phyloP scores from a whole-genome alignment of 2,329 filamentous ascomycete genomes.

The Aurifilum marmelostoma region DNA sequence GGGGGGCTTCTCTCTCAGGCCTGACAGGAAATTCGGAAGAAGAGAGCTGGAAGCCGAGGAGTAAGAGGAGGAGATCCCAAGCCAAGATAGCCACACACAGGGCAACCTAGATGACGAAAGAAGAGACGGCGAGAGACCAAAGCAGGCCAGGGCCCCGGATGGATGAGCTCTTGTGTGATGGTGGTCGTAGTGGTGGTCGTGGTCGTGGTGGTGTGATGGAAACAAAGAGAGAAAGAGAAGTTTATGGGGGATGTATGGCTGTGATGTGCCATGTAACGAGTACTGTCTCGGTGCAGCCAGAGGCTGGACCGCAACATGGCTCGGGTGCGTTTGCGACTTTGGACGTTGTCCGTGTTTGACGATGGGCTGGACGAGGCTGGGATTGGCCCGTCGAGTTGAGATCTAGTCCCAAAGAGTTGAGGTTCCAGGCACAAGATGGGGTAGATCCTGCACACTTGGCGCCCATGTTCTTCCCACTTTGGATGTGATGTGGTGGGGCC shows the following conservation, averaged over 20 bases:
- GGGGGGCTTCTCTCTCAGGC: conserved; percentile 4
- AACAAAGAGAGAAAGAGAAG: background rate
- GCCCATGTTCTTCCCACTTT: conserved; percentile 26
- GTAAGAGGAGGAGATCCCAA: background rate
- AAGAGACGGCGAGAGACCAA: conserved; percentile 7
- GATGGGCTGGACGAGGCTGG: conserved; percentile 7
- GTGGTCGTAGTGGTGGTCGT: background rate
- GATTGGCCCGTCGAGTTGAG: conserved; percentile 1
- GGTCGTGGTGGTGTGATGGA: background rate
- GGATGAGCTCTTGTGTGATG: background rate
- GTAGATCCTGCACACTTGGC: conserved; percentile 18
- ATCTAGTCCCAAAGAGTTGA: conserved; percentile 23
- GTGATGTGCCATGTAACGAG: conserved; percentile 8
- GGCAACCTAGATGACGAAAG: conserved; percentile 24
- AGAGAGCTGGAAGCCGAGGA: background rate
- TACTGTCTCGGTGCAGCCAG: conserved; percentile 7
- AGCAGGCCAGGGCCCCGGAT: conserved; percentile 6
- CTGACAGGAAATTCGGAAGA: conserved; percentile 13
- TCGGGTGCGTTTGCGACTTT: conserved; percentile 3
- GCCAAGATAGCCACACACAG: conserved; percentile 1
- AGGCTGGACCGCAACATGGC: background rate
- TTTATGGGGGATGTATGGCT: conserved; percentile 1
- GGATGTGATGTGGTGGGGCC: conserved; percentile 15
- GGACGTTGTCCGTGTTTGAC: conserved; percentile 14
- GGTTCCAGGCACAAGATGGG: conserved; percentile 28